Conservation (phyloP, 495 filamentous ascomycete species). For the Cercophora newfieldiana region DNA sequence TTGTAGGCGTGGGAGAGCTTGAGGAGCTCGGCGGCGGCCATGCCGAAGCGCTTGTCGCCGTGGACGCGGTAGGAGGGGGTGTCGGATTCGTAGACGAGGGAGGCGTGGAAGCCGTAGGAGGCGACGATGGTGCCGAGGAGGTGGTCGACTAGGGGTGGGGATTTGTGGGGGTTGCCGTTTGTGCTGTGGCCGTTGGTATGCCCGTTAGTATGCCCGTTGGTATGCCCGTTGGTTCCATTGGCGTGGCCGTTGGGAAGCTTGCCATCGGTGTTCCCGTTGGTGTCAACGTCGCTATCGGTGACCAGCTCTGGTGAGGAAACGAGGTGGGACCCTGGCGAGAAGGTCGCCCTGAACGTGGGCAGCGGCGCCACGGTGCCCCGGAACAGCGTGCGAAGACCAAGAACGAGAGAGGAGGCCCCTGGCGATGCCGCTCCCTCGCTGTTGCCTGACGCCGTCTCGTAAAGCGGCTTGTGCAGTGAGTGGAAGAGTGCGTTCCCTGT, state of each 20-base stretch:
- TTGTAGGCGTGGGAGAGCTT: constrained; percentile 66
- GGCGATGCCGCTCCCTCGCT: too few species aligned
- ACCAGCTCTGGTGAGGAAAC: constrained; percentile 47
- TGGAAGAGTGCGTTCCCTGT: constrained; percentile 88
- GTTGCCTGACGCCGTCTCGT: too few species aligned
- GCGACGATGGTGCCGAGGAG: constrained; percentile 80
- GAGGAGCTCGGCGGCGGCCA: constrained; percentile 76
- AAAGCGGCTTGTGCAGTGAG: constrained; percentile 53
- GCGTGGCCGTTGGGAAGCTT: background rate
- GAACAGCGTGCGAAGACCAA: constrained; percentile 60
- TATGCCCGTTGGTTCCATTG: background rate
- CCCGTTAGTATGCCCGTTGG: background rate
- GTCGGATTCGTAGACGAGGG: constrained; percentile 84
- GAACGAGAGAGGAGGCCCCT: constrained; percentile 38
- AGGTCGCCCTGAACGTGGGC: constrained; percentile 59
- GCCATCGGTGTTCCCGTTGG: constrained; percentile 10
- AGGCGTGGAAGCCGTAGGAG: constrained; percentile 85
- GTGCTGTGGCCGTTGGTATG: background rate
- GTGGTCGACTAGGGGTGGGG: constrained; percentile 24
- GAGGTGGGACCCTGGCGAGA: constrained; percentile 65
- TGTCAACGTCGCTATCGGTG: background rate
- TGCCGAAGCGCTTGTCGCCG: constrained; percentile 75
- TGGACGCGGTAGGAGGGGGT: constrained; percentile 71
- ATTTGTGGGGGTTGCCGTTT: background rate
- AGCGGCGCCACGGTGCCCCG: constrained; percentile 46